Evolutionary conservation across 345 rosid species (phyloP).

Genomic region (Dovyalis caffra): DNA sequence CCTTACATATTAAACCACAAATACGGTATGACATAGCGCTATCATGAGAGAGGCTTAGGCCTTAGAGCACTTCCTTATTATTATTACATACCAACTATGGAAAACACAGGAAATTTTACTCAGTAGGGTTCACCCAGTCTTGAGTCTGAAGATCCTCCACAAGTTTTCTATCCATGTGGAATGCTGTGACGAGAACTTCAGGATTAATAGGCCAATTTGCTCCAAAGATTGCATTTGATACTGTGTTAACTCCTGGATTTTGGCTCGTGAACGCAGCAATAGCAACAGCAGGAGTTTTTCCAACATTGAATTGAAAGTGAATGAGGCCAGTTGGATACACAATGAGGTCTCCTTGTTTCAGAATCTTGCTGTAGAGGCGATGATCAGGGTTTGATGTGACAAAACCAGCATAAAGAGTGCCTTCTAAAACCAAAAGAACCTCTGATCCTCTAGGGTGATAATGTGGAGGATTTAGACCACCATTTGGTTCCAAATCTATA

Average conservation of each 20-base stretch:
- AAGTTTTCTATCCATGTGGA: slow-evolving; percentile 9
- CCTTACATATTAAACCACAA: neutral
- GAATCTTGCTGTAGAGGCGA: slow-evolving; percentile 7
- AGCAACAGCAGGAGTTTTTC: slow-evolving; percentile 11
- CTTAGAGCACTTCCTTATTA: neutral
- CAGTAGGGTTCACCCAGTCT: neutral
- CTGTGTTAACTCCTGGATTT: slow-evolving; percentile 14
- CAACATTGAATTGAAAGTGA: slow-evolving; percentile 10
- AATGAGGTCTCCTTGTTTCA: slow-evolving; percentile 18
- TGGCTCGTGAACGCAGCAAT: slow-evolving; percentile 18
- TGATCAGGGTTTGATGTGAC: slow-evolving; percentile 16
- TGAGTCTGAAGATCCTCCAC: neutral
- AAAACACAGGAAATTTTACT: neutral
- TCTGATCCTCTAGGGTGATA: slow-evolving; percentile 22
- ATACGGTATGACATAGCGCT: neutral
- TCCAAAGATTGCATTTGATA: slow-evolving; percentile 17
- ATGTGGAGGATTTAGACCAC: slow-evolving; percentile 22
- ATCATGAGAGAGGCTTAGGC: neutral
- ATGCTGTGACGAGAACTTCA: slow-evolving; percentile 18
- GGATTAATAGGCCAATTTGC: neutral
- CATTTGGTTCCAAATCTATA: slow-evolving; percentile 15
- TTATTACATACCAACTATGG: neutral
- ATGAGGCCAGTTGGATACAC: slow-evolving; percentile 22
- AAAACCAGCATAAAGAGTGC: slow-evolving; percentile 10
- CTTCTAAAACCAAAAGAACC: slow-evolving; percentile 6